A percentile compares a stretch with the other conserved stretches of the same genome.
Conservation (phyloP, 305 asterid species). For the Plantago coronopus region DNA sequence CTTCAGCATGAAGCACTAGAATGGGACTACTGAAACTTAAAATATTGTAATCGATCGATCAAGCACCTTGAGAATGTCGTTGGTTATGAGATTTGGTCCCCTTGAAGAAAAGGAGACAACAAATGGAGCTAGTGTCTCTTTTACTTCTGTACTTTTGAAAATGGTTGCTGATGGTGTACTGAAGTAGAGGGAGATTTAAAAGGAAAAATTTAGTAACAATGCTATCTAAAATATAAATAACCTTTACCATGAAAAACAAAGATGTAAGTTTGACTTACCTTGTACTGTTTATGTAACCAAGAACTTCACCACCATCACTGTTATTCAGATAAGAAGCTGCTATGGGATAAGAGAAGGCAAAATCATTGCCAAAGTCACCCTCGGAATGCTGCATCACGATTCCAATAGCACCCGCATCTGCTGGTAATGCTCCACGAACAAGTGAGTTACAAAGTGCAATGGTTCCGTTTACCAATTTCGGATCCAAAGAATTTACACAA, state of each 20-base stretch:
- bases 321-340: conserved; percentile 39
- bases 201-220: no score
- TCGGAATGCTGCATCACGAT: conserved; percentile 29
- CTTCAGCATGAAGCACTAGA: neutral
- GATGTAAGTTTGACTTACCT: conserved; percentile 22
- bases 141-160: conserved; percentile 30
- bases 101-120: conserved; percentile 45
- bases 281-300: conserved; percentile 35
- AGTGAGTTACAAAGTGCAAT: conserved; percentile 49
- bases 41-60: neutral
- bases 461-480: conserved; percentile 33
- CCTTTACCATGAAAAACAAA: neutral
- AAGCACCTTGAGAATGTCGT: conserved; percentile 42
- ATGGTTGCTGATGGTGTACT: conserved; percentile 50
- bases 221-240: no score
- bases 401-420: conserved; percentile 38
- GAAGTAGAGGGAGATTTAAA: neutral
- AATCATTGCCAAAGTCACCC: conserved; percentile 32
- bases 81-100: conserved; percentile 47
- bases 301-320: conserved; percentile 29
- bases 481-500: conserved; percentile 32
- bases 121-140: conserved; percentile 31
- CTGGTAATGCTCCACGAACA: conserved; percentile 21
- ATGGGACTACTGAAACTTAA: neutral
- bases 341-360: conserved; percentile 41